Base-by-base conservation (phyloP, 495 filamentous ascomycete genomes). In the Penicillium lividum region DNA sequence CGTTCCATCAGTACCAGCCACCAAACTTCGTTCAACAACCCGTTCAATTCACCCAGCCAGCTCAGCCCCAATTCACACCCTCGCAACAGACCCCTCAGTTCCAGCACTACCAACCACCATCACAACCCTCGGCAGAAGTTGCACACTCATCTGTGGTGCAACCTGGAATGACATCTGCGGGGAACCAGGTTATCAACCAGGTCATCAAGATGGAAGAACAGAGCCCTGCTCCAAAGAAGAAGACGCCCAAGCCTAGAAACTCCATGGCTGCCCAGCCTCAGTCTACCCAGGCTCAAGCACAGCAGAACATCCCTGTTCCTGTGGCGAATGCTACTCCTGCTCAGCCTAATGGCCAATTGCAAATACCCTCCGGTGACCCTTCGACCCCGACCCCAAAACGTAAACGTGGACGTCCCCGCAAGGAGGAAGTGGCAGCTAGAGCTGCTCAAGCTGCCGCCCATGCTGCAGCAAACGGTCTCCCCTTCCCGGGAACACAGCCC, bases 391-490 rank as follows among this genome's bases (percentile, higher is more conserved):
- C 48, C 6, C 55, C 61, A 9, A 36, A 60, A 27, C 69, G 68
- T 33, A 69, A 65, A 51, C 69, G 68, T 40, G 69, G 67, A 31
- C 68, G 67, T 6, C 69, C 69, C 22, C 56, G 65, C 11, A 72
- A 72, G 44, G 65, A 66, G 29, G 65, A 70, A 54, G 65, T 65
- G 1, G 65, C 64, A 0, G 64, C 69, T 25, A 65, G 65, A 42
- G 43, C 56, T n/a, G 67, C 67, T 33, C 59, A 61, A 1, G 59
- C 60, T 15, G 67, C 58, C 11, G 67, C 67, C 0, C 57, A 60
- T 9, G 67, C 64, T 11, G 52, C 53, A 3, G 52, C 54, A 30
- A 57, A 60, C 45, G 65, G 65, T 44, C 55, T 56, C 29, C 60
- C 62, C 2, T 43, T 58, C 3, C 60, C 57, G 10, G 54, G 56